A percentile compares a stretch with the other conserved stretches of the same genome.
Conservation (phyloP, 1,284 basidiomycete species). For the Ustilago crameri region DNA sequence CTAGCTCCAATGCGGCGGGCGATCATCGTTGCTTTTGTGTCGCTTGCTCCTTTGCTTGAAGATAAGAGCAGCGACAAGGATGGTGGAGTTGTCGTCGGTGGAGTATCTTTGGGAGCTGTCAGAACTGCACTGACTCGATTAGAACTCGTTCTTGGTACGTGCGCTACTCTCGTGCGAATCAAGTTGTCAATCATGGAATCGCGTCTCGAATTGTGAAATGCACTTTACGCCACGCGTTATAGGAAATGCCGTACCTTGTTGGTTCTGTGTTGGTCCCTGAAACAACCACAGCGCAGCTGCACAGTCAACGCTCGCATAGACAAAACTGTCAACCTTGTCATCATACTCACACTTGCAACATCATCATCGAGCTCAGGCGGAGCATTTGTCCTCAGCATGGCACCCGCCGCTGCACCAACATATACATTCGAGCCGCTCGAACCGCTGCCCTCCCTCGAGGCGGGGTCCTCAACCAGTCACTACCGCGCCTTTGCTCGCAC, state of each 20-base stretch:
- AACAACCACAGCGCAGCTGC: neutral
- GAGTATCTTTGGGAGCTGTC: too few relatives aligned
- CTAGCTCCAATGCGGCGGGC: conserved; percentile 11
- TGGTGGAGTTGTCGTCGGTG: neutral
- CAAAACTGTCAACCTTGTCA: too few relatives aligned
- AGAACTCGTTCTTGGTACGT: conserved; percentile 8
- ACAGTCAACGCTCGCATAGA: too few relatives aligned
- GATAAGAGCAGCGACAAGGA: neutral
- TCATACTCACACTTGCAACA: neutral
- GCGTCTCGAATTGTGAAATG: conserved; percentile 4
- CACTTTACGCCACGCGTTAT: conserved; percentile 40
- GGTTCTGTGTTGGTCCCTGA: neutral
- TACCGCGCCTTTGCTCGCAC: conserved; percentile 36
- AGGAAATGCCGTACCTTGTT: neutral
- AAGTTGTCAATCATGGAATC: conserved; percentile 7
- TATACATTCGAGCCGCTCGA: conserved; percentile 38
- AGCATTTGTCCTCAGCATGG: conserved; percentile 3
- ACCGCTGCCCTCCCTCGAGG: conserved; percentile 14
- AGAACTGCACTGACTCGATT: too few relatives aligned
- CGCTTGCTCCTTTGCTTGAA: neutral
- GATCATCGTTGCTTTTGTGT: conserved; percentile 7
- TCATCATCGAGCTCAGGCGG: neutral
- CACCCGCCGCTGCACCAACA: conserved; percentile 4
- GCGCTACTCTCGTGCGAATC: conserved; percentile 31
- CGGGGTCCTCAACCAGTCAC: conserved; percentile 29